Percentiles rank a stretch among this genome's conserved stretches.
Evolutionary conservation across 2,329 filamentous ascomycete species (phyloP).

Genomic region (Ciborinia camelliae): DNA sequence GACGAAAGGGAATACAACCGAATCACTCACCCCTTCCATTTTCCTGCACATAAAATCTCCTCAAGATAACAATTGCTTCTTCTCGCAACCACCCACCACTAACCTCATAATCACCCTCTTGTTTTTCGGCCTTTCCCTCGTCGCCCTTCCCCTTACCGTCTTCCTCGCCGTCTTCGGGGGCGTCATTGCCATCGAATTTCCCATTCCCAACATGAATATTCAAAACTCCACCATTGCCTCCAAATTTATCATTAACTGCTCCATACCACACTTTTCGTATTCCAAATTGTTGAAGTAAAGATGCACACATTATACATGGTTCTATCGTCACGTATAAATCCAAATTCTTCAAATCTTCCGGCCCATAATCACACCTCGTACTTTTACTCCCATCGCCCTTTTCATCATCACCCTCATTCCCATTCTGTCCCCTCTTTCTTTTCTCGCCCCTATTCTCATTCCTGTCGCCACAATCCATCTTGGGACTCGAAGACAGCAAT

Average conservation of each 20-base stretch:
- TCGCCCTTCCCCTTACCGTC: constrained; percentile 48
- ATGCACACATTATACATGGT: constrained; percentile 98
- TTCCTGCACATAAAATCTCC: constrained; percentile 96
- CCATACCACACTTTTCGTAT: constrained; percentile 93
- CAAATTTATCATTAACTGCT: constrained; percentile 94
- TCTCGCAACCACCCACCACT: constrained; percentile 77
- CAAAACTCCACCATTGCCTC: constrained; percentile 90
- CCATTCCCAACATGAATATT: constrained; percentile 59
- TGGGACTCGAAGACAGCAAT: constrained; percentile 54
- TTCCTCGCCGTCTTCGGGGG: constrained; percentile 56
- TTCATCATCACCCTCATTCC: background rate
- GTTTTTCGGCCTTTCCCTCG: constrained; percentile 42
- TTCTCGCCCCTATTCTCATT: constrained; percentile 26
- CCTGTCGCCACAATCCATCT: background rate
- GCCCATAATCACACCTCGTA: constrained; percentile 48
- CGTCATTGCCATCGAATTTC: constrained; percentile 13
- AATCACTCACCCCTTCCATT: constrained; percentile 78
- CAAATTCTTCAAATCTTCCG: constrained; percentile 64
- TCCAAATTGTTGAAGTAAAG: constrained; percentile 79
- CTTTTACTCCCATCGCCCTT: constrained; percentile 26
- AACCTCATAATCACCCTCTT: constrained; percentile 77
- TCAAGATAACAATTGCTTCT: constrained; percentile 86
- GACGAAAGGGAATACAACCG: background rate
- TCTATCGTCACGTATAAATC: constrained; percentile 96
- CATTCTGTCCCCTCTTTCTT: background rate